A percentile compares a stretch with the other conserved stretches of the same genome.
Evolutionary conservation across 257 asterid genomes (phyloP).

Genomic region (Solanum bukasovii): DNA sequence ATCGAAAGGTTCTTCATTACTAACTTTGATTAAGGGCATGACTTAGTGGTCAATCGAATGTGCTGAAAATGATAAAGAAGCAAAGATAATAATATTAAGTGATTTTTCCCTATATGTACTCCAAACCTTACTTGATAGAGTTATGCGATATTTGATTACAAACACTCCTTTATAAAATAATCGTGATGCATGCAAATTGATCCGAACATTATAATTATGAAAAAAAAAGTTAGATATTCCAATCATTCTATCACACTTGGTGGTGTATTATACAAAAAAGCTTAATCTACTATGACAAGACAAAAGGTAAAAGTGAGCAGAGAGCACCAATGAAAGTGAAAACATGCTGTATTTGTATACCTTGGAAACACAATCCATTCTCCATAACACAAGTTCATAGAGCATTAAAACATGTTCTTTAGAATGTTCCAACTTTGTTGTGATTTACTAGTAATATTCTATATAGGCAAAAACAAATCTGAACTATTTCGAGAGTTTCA

Average conservation of each 20-base stretch:
- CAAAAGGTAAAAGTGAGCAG: neutral
- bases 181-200: rapidly evolving
- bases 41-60: neutral
- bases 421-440: conserved; percentile 63
- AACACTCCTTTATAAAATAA: neutral
- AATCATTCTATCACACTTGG: neutral
- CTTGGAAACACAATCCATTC: conserved; percentile 6
- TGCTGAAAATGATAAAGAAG: neutral
- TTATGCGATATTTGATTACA: neutral
- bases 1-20: neutral
- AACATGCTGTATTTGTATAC: conserved; percentile 15
- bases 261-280: neutral
- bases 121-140: neutral
- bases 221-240: neutral
- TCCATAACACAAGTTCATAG: too few relatives aligned
- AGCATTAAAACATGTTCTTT: conserved; percentile 17
- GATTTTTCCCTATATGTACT: neutral
- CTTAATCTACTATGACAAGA: neutral
- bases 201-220: neutral
- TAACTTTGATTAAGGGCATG: rapidly evolving
- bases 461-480: neutral
- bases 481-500: rapidly evolving
- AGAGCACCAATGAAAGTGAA: neutral
- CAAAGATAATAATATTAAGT: neutral
- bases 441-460: conserved; percentile 14